Percentiles rank a stretch among this genome's conserved stretches.
phyloP scores from a whole-genome alignment of 2,329 filamentous ascomycete genomes.

The Stachybotrys chlorohalonatus region DNA sequence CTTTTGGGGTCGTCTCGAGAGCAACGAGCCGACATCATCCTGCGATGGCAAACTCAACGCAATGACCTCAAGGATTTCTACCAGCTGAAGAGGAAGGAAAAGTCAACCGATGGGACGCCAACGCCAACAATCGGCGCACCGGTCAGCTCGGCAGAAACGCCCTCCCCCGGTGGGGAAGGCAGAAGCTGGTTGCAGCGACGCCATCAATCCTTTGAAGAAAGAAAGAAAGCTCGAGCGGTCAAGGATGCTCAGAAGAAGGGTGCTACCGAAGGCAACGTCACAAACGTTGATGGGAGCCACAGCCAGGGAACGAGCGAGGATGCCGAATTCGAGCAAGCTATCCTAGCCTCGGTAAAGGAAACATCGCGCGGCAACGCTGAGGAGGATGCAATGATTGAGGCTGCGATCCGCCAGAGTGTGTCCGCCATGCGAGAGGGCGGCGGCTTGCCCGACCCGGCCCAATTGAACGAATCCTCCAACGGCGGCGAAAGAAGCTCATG shows the following conservation, averaged over 20 bases:
- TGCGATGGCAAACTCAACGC: conserved; percentile 53
- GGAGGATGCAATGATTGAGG: conserved; percentile 64
- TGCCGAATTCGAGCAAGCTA: conserved; percentile 62
- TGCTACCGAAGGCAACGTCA: conserved; percentile 4
- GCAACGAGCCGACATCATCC: conserved; percentile 56
- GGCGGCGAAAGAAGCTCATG: conserved; percentile 1
- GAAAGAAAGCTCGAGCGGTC: conserved; percentile 38
- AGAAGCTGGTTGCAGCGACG: conserved; percentile 40
- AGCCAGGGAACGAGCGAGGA: conserved; percentile 25
- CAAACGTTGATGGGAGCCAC: conserved; percentile 3
- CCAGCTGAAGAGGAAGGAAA: conserved; percentile 38
- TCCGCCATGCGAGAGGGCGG: conserved; percentile 35
- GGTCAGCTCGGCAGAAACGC: conserved; percentile 5
- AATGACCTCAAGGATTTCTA: conserved; percentile 54
- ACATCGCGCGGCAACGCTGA: conserved; percentile 60
- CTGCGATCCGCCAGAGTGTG: conserved; percentile 65
- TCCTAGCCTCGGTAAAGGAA: conserved; percentile 57
- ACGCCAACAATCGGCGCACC: conserved; percentile 12
- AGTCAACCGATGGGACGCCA: conserved; percentile 23
- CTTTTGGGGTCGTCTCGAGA: conserved; percentile 41
- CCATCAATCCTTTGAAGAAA: conserved; percentile 40
- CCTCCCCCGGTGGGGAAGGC: conserved; percentile 16
- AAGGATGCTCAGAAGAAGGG: conserved; percentile 32
- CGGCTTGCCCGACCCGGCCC: conserved; percentile 14
- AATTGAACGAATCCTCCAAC: conserved; percentile 5